Evolutionary conservation across 495 filamentous ascomycete genomes (phyloP).

Genomic region (Penicillium pancosmium): DNA sequence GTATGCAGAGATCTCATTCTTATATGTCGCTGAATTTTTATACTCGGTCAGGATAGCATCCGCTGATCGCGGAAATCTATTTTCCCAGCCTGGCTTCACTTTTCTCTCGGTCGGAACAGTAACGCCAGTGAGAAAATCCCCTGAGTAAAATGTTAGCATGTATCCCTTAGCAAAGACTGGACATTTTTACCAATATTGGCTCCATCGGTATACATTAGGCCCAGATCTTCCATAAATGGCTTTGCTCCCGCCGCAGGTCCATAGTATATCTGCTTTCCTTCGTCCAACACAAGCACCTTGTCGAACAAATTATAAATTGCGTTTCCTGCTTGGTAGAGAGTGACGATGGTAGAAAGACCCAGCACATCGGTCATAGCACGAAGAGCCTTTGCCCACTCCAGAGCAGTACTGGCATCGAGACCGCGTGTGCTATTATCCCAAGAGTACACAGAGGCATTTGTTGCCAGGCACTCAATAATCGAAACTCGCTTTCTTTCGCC

Average conservation of each 20-base stretch:
- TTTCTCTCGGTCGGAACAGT: slow-evolving; percentile 69
- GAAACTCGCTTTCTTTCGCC: slow-evolving; percentile 77
- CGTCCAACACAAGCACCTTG: slow-evolving; percentile 68
- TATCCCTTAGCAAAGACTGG: background rate
- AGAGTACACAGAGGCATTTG: slow-evolving; percentile 57
- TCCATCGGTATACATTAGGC: slow-evolving; percentile 64
- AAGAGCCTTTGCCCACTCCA: slow-evolving; percentile 53
- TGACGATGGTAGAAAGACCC: slow-evolving; percentile 49
- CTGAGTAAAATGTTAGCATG: slow-evolving; percentile 14
- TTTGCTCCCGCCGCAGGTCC: slow-evolving; percentile 60
- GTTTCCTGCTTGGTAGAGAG: slow-evolving; percentile 65
- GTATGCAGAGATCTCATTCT: slow-evolving; percentile 43
- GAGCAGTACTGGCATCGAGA: slow-evolving; percentile 62
- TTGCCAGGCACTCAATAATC: slow-evolving; percentile 66
- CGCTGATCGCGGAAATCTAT: slow-evolving; percentile 46
- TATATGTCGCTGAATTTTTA: slow-evolving; percentile 37
- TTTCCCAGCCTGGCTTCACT: slow-evolving; percentile 54
- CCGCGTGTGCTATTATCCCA: slow-evolving; percentile 67
- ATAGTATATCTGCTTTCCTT: slow-evolving; percentile 63
- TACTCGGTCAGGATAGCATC: slow-evolving; percentile 42
- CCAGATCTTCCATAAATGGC: slow-evolving; percentile 66
- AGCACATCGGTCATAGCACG: slow-evolving; percentile 50
- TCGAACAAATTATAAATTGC: slow-evolving; percentile 65
- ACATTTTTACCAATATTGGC: slow-evolving; percentile 11
- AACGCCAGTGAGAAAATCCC: slow-evolving; percentile 69